phyloP scores from a whole-genome alignment of 192 early-diverging fungal genomes.

The Coemansia aciculifera region DNA sequence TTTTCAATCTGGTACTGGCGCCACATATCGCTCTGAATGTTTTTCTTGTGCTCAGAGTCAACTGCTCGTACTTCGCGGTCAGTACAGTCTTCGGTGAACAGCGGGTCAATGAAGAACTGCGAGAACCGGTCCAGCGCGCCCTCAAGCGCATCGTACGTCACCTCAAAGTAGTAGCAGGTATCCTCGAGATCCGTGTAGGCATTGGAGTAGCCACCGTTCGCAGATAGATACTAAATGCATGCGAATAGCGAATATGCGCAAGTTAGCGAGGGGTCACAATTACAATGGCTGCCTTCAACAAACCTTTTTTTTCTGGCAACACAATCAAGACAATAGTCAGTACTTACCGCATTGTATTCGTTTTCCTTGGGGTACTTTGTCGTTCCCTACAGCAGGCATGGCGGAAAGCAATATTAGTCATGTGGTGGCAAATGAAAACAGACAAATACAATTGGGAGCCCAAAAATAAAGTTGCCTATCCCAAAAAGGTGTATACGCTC shows the following conservation, averaged over 20 bases:
- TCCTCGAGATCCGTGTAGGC: constrained; percentile 55
- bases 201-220: constrained; percentile 52
- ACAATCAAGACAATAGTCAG: not conserved
- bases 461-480: constrained; percentile 7
- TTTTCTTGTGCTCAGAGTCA: constrained; percentile 96
- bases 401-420: not conserved
- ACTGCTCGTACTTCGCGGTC: constrained; percentile 94
- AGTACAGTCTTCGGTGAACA: constrained; percentile 83
- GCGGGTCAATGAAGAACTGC: constrained; percentile 91
- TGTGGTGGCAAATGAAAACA: not conserved
- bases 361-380: constrained; percentile 77
- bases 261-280: not conserved
- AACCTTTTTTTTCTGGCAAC: not conserved
- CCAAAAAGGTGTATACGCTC: not conserved
- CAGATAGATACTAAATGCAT: constrained; percentile 33
- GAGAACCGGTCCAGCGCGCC: constrained; percentile 77
- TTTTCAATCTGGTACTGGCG: constrained; percentile 87
- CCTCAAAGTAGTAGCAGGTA: constrained; percentile 55
- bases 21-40: constrained; percentile 90
- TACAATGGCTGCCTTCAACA: not conserved
- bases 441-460: not conserved
- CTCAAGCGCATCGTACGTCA: constrained; percentile 59
- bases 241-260: not conserved
- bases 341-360: constrained; percentile 60
- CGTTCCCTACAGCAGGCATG: constrained; percentile 52